Evolutionary conservation across 1,284 basidiomycete species (phyloP).

Genomic region (Tylopilus orsonianus): DNA sequence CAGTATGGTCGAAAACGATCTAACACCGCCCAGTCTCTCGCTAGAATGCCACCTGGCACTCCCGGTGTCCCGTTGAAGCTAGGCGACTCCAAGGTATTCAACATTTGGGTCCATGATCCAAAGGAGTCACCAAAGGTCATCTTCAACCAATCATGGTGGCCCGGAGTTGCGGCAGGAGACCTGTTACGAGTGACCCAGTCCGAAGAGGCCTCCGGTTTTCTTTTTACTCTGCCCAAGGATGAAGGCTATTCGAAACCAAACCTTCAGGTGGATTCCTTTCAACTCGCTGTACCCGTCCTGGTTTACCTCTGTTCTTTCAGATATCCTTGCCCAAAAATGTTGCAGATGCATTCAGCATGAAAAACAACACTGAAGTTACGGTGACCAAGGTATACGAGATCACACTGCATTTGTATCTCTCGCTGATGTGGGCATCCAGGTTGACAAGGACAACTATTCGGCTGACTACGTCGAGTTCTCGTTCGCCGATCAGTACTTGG

Average conservation of each 20-base stretch:
- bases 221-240: slow-evolving; percentile 66
- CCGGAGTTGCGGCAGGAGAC: slow-evolving; percentile 73
- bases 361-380: slow-evolving; percentile 68
- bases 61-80: slow-evolving; percentile 44
- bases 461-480: slow-evolving; percentile 86
- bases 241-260: slow-evolving; percentile 60
- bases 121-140: slow-evolving; percentile 58
- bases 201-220: slow-evolving; percentile 49
- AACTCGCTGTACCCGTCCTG: slow-evolving; percentile 1
- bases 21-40: slow-evolving; percentile 67
- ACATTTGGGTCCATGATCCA: slow-evolving; percentile 73
- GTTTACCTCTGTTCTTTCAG: slow-evolving; percentile 37
- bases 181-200: slow-evolving; percentile 55
- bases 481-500: slow-evolving; percentile 91
- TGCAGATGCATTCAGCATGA: slow-evolving; percentile 66
- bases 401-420: neutral
- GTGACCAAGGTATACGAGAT: slow-evolving; percentile 57
- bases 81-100: slow-evolving; percentile 62
- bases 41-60: slow-evolving; percentile 40
- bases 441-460: slow-evolving; percentile 60
- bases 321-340: slow-evolving; percentile 71
- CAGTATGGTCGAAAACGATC: slow-evolving; percentile 63
- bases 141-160: slow-evolving; percentile 72
- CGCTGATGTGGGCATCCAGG: slow-evolving; percentile 41
- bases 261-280: slow-evolving; percentile 51